Conservation (phyloP, 305 asterid genomes). For the Withania somnifera region DNA sequence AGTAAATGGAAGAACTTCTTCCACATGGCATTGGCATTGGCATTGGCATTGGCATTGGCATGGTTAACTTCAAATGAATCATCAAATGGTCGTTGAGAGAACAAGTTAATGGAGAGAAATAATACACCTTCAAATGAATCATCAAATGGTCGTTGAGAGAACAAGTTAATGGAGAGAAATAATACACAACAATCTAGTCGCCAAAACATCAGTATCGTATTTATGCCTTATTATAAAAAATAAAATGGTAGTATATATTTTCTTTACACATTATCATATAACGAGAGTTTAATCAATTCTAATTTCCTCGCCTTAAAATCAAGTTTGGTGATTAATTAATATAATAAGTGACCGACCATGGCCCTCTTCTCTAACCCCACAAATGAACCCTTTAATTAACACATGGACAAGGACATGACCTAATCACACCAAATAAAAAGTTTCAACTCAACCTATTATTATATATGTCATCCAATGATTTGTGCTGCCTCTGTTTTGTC, state of each 20-base stretch:
- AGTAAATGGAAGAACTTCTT: not conserved
- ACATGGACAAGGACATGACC: conserved; percentile 11
- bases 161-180: not conserved
- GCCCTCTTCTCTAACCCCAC: conserved; percentile 16
- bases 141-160: too few relatives aligned
- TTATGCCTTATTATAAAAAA: too few relatives aligned
- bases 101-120: not conserved
- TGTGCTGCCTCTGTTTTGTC: conserved; percentile 26
- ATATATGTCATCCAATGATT: conserved; percentile 38
- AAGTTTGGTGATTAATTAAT: conserved; percentile 10
- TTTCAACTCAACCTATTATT: conserved; percentile 40
- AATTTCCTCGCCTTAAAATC: too few relatives aligned
- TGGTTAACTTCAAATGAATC: not conserved
- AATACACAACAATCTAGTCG: not conserved
- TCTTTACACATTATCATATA: too few relatives aligned
- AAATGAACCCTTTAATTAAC: not conserved
- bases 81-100: not conserved
- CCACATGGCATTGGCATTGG: not conserved
- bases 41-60: not conserved
- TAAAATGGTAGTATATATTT: too few relatives aligned
- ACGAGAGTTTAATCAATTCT: too few relatives aligned
- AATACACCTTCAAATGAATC: too few relatives aligned
- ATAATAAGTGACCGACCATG: conserved; percentile 32
- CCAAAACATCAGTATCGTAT: not conserved
- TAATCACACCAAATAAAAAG: conserved; percentile 23